phyloP scores from a whole-genome alignment of 148 eudicot genomes.

The Agrostemma githago region DNA sequence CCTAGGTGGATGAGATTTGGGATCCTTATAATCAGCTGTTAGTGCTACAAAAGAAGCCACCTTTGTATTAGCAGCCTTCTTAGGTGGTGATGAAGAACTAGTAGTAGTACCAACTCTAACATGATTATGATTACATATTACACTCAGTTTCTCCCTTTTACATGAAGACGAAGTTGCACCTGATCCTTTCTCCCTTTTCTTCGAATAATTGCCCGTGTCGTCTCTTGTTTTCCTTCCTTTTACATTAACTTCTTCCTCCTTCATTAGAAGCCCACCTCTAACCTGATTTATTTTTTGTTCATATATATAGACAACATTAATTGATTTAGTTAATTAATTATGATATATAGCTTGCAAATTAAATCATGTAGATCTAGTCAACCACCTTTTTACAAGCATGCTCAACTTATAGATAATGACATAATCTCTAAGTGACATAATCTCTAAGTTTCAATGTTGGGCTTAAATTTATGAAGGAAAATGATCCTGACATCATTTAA shows the following conservation, averaged over 20 bases:
- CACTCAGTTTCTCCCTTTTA: constrained; percentile 18
- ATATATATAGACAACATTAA: too few relatives aligned
- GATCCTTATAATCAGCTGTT: constrained; percentile 35
- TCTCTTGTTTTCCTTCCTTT: constrained; percentile 21
- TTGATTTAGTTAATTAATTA: background rate
- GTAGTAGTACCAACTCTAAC: constrained; percentile 6
- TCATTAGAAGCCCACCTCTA: background rate
- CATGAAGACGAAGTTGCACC: constrained; percentile 29
- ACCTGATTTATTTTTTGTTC: constrained; percentile 9
- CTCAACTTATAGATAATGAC: too few relatives aligned
- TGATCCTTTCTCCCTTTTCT: constrained; percentile 5
- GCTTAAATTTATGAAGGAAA: too few relatives aligned
- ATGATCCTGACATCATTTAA: too few relatives aligned
- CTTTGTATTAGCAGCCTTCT: constrained; percentile 10
- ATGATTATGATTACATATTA: constrained; percentile 18
- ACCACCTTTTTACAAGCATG: too few relatives aligned
- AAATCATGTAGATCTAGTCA: too few relatives aligned
- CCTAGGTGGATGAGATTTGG: constrained; percentile 34
- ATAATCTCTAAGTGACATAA: too few relatives aligned
- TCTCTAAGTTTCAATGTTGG: too few relatives aligned
- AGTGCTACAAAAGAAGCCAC: constrained; percentile 30
- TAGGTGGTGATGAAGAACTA: constrained; percentile 1
- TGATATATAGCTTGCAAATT: too few relatives aligned
- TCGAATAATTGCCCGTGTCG: background rate
- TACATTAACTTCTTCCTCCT: constrained; percentile 1